A percentile compares a stretch with the other conserved stretches of the same genome.
phyloP scores from a whole-genome alignment of 2,329 filamentous ascomycete genomes.

The Aspergillus chevalieri region DNA sequence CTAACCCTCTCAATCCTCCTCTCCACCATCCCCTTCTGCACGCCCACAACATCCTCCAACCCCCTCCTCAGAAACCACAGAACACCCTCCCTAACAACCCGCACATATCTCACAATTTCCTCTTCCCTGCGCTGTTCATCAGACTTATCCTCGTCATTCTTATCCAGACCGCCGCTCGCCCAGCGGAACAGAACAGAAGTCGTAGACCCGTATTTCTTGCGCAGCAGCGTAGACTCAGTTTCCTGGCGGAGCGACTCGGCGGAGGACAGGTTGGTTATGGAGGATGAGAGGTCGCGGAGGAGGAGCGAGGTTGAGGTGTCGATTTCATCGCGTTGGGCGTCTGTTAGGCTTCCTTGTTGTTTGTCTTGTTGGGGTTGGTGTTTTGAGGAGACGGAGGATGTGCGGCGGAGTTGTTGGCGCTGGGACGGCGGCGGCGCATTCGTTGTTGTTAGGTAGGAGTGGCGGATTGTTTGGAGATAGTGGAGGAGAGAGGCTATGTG shows the following conservation, averaged over 20 bases:
- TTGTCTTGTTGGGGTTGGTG: conserved; percentile 19
- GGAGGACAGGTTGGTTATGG: conserved; percentile 71
- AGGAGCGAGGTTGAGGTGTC: conserved; percentile 81
- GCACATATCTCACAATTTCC: conserved; percentile 59
- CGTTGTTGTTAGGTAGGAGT: conserved; percentile 82
- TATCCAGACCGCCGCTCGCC: conserved; percentile 48
- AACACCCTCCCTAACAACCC: conserved; percentile 71
- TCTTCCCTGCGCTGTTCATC: conserved; percentile 68
- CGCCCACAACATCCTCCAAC: conserved; percentile 67
- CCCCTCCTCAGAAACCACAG: conserved; percentile 73
- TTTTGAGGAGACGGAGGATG: conserved; percentile 15
- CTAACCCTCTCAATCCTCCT: conserved; percentile 74
- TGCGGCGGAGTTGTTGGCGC: conserved; percentile 20
- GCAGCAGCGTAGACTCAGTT: conserved; percentile 63
- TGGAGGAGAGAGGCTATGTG: conserved; percentile 74
- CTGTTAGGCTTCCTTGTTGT: conserved; percentile 49
- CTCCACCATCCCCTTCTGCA: conserved; percentile 90
- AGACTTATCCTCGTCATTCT: conserved; percentile 45
- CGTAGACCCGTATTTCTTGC: conserved; percentile 59
- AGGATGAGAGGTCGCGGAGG: conserved; percentile 75
- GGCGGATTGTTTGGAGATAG: conserved; percentile 77
- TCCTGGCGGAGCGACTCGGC: conserved; percentile 77
- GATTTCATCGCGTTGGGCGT: conserved; percentile 76
- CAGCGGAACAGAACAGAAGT: conserved; percentile 56
- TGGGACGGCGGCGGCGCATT: conserved; percentile 52